Evolutionary conservation across 208 protist genomes (phyloP), one percentile per base, ranked within the genome.

Genomic region (Wallacemonas rigidus): DNA sequence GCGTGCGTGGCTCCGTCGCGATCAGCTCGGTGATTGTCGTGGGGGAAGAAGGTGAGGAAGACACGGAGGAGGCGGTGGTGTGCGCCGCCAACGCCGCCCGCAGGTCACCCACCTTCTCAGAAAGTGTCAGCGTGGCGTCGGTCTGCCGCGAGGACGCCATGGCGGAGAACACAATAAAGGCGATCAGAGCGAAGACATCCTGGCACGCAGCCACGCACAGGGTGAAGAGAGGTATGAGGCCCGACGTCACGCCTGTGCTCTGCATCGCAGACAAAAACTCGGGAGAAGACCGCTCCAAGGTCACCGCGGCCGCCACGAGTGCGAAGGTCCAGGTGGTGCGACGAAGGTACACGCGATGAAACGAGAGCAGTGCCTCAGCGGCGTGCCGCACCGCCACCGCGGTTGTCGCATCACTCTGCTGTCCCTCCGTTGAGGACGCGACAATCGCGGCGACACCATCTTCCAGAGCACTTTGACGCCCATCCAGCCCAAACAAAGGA

Each of bases 281-380:
- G 1, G 76, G 76, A 8, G 76, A 80, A 7, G 70, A 76, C 15
- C 76, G 76, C 54, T 80, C 76, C 1, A 80, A 36, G 41, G 76
- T 71, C 38, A 80, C 71, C 35, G 60, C 56, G 43, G 76, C 76
- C 39, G 71, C 50, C 35, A 80, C 44, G 8, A 69, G 50, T 3
- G 76, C 67, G 63, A 80, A 76, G 65, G 67, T 69, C 74, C 74
- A 78, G 2, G 67, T 17, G 2, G 50, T 72, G 50, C 57, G 45
- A 41, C 51, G 48, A 17, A 71, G 54, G 58, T 77, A 77, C 14
- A 56, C 56, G 6, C 36, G 7, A 56, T 71, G 62, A 44, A 40
- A 54, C 5, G 44, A 4, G 3, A 72, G 39, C 36, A 72, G 51
- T 3, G 61, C 56, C 40, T 77, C 67, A n/a, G 65, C 55, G 2